Evolutionary conservation across 345 rosid genomes (phyloP).

Genomic region (Linum lewisii): DNA sequence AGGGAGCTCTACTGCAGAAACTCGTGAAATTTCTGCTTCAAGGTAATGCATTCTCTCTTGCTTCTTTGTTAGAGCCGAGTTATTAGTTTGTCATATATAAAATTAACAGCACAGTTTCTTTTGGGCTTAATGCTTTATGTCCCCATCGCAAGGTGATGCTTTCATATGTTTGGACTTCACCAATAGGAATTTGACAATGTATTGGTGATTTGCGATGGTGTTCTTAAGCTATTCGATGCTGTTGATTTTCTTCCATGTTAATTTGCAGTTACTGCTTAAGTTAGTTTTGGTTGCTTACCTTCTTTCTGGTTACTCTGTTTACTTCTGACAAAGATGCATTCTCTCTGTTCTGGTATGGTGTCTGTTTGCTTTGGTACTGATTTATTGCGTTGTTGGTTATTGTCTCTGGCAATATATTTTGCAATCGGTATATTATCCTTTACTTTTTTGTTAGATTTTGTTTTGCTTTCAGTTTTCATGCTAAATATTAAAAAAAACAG

Average conservation of each 20-base stretch:
- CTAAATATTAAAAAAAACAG: too few relatives aligned
- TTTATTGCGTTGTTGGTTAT: neutral
- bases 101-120: neutral
- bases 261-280: too few relatives aligned
- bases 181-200: too few relatives aligned
- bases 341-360: neutral
- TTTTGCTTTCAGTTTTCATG: too few relatives aligned
- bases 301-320: neutral
- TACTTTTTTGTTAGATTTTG: too few relatives aligned
- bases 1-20: slow-evolving; percentile 43
- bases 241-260: too few relatives aligned
- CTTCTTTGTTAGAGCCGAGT: neutral
- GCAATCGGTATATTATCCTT: neutral
- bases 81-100: neutral
- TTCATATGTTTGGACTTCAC: too few relatives aligned
- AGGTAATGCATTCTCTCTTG: slow-evolving; percentile 32
- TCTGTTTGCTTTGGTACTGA: neutral
- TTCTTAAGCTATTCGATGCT: too few relatives aligned
- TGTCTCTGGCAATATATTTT: neutral
- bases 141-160: neutral
- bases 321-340: neutral
- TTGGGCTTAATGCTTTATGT: neutral
- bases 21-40: slow-evolving; percentile 26
- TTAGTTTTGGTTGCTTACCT: neutral
- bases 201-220: too few relatives aligned